Evolutionary conservation across 108 stramenopile species (phyloP).

Genomic region (Fistulifera pelliculosa): DNA sequence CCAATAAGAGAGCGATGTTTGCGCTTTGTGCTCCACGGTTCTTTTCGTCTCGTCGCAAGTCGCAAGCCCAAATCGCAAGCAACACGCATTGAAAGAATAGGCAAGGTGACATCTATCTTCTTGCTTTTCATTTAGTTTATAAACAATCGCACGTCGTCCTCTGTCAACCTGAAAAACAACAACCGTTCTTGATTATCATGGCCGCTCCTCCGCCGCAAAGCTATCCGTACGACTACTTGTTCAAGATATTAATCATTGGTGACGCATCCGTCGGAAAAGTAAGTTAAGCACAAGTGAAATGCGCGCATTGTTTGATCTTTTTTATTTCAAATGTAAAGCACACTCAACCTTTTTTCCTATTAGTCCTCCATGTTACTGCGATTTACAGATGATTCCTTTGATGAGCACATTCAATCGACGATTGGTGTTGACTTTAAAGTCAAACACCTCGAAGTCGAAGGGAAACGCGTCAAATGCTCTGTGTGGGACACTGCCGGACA

Average conservation of each 20-base stretch:
- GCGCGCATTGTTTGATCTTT: slow-evolving; percentile 1
- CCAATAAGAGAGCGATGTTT: slow-evolving; percentile 2
- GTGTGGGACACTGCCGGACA: slow-evolving; percentile 99
- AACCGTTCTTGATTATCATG: background rate
- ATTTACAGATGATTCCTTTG: slow-evolving; percentile 97
- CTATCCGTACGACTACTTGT: slow-evolving; percentile 95
- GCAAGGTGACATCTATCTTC: too few species aligned
- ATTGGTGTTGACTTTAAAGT: slow-evolving; percentile 98
- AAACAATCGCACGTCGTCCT: too few species aligned
- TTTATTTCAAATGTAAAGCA: background rate
- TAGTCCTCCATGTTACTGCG: slow-evolving; percentile 92
- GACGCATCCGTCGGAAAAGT: slow-evolving; percentile 98
- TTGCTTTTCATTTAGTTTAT: too few species aligned
- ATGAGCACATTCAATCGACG: slow-evolving; percentile 94
- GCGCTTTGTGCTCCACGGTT: background rate
- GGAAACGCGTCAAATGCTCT: slow-evolving; percentile 89
- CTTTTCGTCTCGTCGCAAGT: slow-evolving; percentile 1
- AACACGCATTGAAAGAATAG: too few species aligned
- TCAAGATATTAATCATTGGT: slow-evolving; percentile 97
- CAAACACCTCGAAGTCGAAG: slow-evolving; percentile 72
- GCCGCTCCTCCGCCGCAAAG: slow-evolving; percentile 49
- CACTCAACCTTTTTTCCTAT: slow-evolving; percentile 1
- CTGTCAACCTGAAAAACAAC: too few species aligned
- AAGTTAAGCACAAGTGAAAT: too few species aligned
- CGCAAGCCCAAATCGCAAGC: too few species aligned